Evolutionary conservation across 148 eudicot species (phyloP), one percentile per base, ranked within the genome.

Genomic region (Pharnaceum exiguum): DNA sequence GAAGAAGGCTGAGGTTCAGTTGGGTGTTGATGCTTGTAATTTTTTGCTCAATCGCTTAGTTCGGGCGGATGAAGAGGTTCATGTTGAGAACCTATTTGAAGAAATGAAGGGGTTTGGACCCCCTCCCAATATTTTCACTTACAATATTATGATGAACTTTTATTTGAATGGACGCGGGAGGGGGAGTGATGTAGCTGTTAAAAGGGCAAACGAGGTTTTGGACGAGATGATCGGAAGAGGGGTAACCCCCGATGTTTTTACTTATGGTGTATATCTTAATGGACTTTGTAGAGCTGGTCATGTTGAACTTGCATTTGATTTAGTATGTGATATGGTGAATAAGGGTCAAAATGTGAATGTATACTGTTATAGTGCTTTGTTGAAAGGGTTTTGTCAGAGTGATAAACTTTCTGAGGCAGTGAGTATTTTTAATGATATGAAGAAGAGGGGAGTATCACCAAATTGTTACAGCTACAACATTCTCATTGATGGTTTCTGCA

Each of bases 11-110:
- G 87, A 79, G 51, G 8, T 75, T 29, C 49, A 48, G 30, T 52
- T 68, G 23, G 52, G 65, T 39, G 61, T 71, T 11, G 60, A 53
- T 26, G 58, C 83, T 9, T 75, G 83, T 57, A 82, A 82, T 78
- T 82, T 78, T 66, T 57, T 82, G 72, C 79, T 82, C 32, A 82
- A 79, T 53, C 70, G 77, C 62, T 68, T 79, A 59, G 70, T 51
- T 6, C 79, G 73, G 53, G 57, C 62, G n/a, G 68, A 54, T 25
- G 49, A 57, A 54, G 66, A 40, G 32, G 69, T 62, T 5, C 23
- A 13, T 66, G 43, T 76, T 28, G 36, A 53, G 33, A 29, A 17
- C 62, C 67, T 82, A 55, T 78, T 72, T 55, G 69, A 75, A 32
- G 67, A 47, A 46, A 78, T 82, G 69, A 76, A 73, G 62, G 65